Evolutionary conservation across 129 eudicot species (phyloP).

Genomic region (Tagetes patula): DNA sequence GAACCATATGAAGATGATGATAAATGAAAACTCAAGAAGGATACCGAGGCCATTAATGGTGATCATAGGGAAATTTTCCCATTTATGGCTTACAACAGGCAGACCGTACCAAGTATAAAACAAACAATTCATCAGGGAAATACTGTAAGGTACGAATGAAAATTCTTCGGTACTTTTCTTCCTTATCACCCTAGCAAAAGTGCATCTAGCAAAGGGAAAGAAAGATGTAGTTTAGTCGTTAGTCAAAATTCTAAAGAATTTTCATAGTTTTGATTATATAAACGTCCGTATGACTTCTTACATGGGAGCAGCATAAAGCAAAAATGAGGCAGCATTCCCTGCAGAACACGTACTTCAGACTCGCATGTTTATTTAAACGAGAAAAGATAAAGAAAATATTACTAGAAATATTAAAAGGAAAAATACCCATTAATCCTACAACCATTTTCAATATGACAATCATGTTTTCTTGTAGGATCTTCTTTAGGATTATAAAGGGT

Average conservation of each 20-base stretch:
- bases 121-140: conserved; percentile 59
- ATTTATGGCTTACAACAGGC: conserved; percentile 69
- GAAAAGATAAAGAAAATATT: not conserved
- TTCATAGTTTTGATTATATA: not conserved
- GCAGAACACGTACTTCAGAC: conserved; percentile 33
- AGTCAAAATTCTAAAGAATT: not conserved
- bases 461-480: conserved; percentile 38
- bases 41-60: conserved; percentile 76
- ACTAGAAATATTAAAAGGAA: not conserved
- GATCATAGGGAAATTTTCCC: conserved; percentile 75
- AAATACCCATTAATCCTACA: conserved; percentile 71
- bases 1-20: conserved; percentile 62
- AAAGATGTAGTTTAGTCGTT: conserved; percentile 18
- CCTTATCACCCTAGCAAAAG: conserved; percentile 60
- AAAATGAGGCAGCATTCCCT: conserved; percentile 81
- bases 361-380: conserved; percentile 11
- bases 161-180: conserved; percentile 75
- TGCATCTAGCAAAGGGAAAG: conserved; percentile 42
- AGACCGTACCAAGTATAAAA: conserved; percentile 88
- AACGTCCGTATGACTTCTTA: conserved; percentile 28
- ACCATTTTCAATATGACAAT: conserved; percentile 56
- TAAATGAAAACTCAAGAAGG: conserved; percentile 68
- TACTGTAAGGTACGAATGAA: conserved; percentile 68
- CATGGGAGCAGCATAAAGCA: conserved; percentile 85
- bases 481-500: not conserved